Percentiles rank a stretch among this genome's conserved stretches.
phyloP scores from a whole-genome alignment of 768 basidiomycete genomes.

The Lanmaoa pseudosensibilis region DNA sequence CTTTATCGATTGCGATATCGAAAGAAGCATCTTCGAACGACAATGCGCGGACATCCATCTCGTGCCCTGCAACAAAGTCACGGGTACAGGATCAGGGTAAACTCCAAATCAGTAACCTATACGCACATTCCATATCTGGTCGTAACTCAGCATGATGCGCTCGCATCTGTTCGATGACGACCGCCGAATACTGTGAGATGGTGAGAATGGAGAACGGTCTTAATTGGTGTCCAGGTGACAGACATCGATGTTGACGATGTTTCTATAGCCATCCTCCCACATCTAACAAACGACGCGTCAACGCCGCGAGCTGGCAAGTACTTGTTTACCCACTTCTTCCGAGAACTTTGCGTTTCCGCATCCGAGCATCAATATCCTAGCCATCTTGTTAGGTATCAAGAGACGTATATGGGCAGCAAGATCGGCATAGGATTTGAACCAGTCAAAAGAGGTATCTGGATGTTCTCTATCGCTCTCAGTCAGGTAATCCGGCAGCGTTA shows the following conservation, averaged over 20 bases:
- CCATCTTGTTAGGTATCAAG: constrained; percentile 59
- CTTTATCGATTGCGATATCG: constrained; percentile 86
- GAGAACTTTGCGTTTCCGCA: constrained; percentile 84
- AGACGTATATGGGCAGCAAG: constrained; percentile 60
- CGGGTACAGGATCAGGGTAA: neutral
- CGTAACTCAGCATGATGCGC: constrained; percentile 47
- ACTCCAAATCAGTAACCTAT: neutral
- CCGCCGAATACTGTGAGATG: constrained; percentile 60
- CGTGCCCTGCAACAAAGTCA: constrained; percentile 54
- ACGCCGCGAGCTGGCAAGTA: neutral
- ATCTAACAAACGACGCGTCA: constrained; percentile 49
- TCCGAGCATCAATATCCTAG: constrained; percentile 75
- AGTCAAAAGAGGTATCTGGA: constrained; percentile 68
- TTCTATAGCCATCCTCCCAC: constrained; percentile 84
- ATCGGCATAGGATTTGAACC: constrained; percentile 83
- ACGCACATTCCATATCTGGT: constrained; percentile 72
- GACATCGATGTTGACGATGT: constrained; percentile 79
- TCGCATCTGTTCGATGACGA: constrained; percentile 76
- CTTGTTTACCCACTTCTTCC: constrained; percentile 53
- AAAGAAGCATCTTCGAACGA: constrained; percentile 58
- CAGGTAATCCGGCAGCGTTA: neutral
- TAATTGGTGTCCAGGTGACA: constrained; percentile 19
- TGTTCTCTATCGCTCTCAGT: constrained; percentile 46
- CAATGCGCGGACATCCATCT: constrained; percentile 79
- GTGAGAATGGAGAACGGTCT: neutral